Evolutionary conservation across 352 stramenopile genomes (phyloP).

Genomic region (Blastocystis hominis): DNA sequence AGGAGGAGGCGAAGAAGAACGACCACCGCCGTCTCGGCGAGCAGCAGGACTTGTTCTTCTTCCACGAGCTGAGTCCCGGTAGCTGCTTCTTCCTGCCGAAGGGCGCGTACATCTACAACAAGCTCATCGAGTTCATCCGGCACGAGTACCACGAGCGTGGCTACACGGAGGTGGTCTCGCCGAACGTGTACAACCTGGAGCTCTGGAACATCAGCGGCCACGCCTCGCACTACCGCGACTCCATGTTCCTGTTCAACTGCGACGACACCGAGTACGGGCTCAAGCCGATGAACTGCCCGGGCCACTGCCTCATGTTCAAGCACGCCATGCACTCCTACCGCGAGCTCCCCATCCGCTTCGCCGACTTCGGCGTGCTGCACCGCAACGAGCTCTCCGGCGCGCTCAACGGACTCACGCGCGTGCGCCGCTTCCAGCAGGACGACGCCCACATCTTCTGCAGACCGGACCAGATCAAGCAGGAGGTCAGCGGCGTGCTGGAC

Average conservation of each 20-base stretch:
- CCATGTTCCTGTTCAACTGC: constrained; percentile 96
- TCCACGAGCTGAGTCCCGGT: constrained; percentile 83
- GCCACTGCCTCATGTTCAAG: constrained; percentile 93
- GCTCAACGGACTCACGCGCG: constrained; percentile 87
- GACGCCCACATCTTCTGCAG: constrained; percentile 95
- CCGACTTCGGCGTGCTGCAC: constrained; percentile 95
- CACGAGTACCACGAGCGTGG: constrained; percentile 75
- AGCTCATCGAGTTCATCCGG: constrained; percentile 89
- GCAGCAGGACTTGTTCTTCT: constrained; percentile 90
- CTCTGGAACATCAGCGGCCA: constrained; percentile 90
- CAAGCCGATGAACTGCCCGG: constrained; percentile 98
- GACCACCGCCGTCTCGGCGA: constrained; percentile 86
- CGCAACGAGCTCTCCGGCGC: constrained; percentile 87
- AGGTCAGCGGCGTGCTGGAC: constrained; percentile 78
- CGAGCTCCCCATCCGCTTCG: constrained; percentile 86
- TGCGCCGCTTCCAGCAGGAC: constrained; percentile 91
- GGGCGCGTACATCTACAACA: constrained; percentile 93
- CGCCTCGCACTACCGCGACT: constrained; percentile 90
- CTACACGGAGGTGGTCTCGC: constrained; percentile 87
- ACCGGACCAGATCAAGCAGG: constrained; percentile 80
- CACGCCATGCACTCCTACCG: constrained; percentile 82
- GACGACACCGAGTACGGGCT: constrained; percentile 78
- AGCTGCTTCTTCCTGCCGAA: constrained; percentile 93
- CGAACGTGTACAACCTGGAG: constrained; percentile 95
- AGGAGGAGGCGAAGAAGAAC: constrained; percentile 85